Evolutionary conservation across 2,329 filamentous ascomycete species (phyloP), one percentile per base, ranked within the genome.

Genomic region (Byssothecium circinans): DNA sequence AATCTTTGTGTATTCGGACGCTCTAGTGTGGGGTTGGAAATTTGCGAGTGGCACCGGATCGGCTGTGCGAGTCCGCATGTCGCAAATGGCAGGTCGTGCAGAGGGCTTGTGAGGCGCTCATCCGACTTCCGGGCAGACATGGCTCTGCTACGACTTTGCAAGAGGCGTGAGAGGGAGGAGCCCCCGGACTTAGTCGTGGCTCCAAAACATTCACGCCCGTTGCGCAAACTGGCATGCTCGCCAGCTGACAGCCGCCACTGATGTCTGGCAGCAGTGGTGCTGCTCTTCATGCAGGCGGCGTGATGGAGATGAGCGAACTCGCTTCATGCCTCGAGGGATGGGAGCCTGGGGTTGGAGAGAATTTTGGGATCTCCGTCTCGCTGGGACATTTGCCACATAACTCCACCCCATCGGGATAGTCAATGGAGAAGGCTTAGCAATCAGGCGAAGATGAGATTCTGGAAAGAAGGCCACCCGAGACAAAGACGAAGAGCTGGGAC

Each of bases 1-100:
- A 32, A 39, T 32, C 22, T 38, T 19, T 37, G 20, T 8, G 20
- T 6, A 4, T 10, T 14, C 20, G 20, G 17, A 23, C 27, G 30
- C 46, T 49, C 41, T 56, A 50, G 53, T 56, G 58, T 61, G 54
- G 56, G 54, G 48, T 58, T 47, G 44, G 46, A 42, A 44, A 43
- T 64, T 62, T 54, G 62, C 59, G 58, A 61, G 60, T 64, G 50
- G 25, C 56, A 65, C 62, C 47, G 62, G 56, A 63, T 62, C 54
- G 45, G 52, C 55, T 62, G 62, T 67, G 56, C 61, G 62, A 66
- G 64, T 65, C 59, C 41, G 44, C 33, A 40, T 44, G 50, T 54
- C 42, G 49, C 49, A 52, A 47, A 52, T 51, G 45, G 46, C 51
- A 53, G 45, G 40, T 51, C 15, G 50, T 49, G 48, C 54, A 46